Evolutionary conservation across 495 filamentous ascomycete genomes (phyloP).

Genomic region (Hamigera avellanea): DNA sequence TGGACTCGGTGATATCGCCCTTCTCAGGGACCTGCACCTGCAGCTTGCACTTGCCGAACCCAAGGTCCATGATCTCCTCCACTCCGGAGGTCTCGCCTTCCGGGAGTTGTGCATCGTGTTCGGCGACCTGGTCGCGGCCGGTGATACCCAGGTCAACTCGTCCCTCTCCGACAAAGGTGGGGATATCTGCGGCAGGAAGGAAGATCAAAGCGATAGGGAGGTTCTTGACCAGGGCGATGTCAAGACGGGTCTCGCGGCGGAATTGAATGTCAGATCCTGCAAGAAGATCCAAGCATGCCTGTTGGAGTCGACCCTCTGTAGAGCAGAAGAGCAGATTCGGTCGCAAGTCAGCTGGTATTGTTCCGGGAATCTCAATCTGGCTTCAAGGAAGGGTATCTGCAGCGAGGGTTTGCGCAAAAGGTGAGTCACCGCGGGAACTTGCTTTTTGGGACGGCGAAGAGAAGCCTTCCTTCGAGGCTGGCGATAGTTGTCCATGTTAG

Average conservation of each 20-base stretch:
- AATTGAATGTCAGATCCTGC: constrained; percentile 93
- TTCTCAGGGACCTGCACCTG: constrained; percentile 93
- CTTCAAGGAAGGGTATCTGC: background rate
- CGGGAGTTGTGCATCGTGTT: constrained; percentile 67
- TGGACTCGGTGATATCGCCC: constrained; percentile 53
- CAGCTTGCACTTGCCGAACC: constrained; percentile 81
- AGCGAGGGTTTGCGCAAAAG: background rate
- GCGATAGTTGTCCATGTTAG: constrained; percentile 2
- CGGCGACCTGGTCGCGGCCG: constrained; percentile 80
- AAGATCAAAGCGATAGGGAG: constrained; percentile 91
- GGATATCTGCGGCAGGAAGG: constrained; percentile 93
- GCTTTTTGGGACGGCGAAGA: constrained; percentile 98
- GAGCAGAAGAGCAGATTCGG: background rate
- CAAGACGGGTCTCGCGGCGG: constrained; percentile 79
- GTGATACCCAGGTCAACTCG: constrained; percentile 92
- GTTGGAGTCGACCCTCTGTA: constrained; percentile 82
- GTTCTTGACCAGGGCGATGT: constrained; percentile 95
- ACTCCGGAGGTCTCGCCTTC: constrained; percentile 49
- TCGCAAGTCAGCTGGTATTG: no score
- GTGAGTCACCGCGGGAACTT: constrained; percentile 31
- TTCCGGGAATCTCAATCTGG: no score
- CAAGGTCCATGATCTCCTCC: constrained; percentile 76
- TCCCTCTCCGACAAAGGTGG: constrained; percentile 91
- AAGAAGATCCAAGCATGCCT: constrained; percentile 77
- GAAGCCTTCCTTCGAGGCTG: constrained; percentile 74